Conservation (phyloP, 208 protist genomes). For the Acanthamoeba triangularis region DNA sequence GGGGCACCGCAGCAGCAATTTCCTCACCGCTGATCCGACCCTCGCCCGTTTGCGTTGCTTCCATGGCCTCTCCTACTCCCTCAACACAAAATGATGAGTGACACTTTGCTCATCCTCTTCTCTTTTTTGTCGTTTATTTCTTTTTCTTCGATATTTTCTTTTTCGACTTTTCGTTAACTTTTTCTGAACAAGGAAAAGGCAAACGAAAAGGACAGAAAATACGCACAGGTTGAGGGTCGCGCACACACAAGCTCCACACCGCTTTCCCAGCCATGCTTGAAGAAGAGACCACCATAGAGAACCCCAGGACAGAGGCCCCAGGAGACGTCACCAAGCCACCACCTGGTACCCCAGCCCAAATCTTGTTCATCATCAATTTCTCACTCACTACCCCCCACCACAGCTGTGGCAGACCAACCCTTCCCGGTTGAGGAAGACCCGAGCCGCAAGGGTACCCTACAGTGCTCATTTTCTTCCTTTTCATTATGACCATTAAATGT, state of each 20-base stretch:
- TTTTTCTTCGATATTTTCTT: background rate
- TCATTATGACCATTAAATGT: too few relatives aligned
- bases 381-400: too few relatives aligned
- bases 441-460: background rate
- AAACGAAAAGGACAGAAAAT: too few relatives aligned
- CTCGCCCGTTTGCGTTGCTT: background rate
- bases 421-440: background rate
- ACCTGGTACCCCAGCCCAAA: too few relatives aligned
- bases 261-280: background rate
- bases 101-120: background rate
- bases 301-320: background rate
- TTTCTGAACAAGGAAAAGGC: background rate
- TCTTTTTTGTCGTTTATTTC: background rate
- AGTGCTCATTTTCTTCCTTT: too few relatives aligned
- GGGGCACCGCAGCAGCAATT: background rate
- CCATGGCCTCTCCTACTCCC: too few relatives aligned
- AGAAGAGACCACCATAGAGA: background rate
- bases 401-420: background rate
- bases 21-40: too few relatives aligned
- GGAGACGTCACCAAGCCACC: too few relatives aligned
- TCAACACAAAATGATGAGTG: too few relatives aligned
- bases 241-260: background rate
- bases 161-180: background rate
- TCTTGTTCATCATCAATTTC: too few relatives aligned
- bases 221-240: too few relatives aligned